Evolutionary conservation across 169 alveolate genomes (phyloP).

Genomic region (Eimeria sp.): DNA sequence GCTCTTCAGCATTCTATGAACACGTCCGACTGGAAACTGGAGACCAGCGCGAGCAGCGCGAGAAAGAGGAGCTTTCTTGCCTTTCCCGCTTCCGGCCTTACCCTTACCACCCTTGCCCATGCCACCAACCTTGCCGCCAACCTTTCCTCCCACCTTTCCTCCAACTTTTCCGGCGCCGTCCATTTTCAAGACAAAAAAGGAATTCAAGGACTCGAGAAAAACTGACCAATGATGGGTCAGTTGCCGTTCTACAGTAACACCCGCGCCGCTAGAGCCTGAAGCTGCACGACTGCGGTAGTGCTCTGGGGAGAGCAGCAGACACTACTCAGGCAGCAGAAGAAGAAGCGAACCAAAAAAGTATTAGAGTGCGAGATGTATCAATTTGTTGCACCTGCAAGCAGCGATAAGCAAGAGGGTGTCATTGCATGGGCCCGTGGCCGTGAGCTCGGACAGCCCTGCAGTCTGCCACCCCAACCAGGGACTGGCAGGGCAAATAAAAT

Average conservation of each 20-base stretch:
- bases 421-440: conserved; percentile 43
- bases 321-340: conserved; percentile 21
- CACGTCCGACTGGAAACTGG: conserved; percentile 99
- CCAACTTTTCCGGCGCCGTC: conserved; percentile 86
- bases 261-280: conserved; percentile 11
- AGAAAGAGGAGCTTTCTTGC: conserved; percentile 98
- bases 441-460: conserved; percentile 68
- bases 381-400: conserved; percentile 42
- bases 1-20: conserved; percentile 98
- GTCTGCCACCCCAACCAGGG: conserved; percentile 40
- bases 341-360: conserved; percentile 30
- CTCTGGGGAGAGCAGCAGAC: conserved; percentile 27
- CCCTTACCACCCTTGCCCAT: conserved; percentile 85
- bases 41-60: conserved; percentile 99
- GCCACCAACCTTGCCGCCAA: conserved; percentile 85
- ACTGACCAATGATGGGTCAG: conserved; percentile 21
- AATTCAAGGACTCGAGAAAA: conserved; percentile 10
- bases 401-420: neutral
- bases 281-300: conserved; percentile 39
- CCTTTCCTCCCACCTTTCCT: conserved; percentile 86
- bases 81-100: conserved; percentile 81
- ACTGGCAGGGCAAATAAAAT: neutral
- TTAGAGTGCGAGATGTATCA: conserved; percentile 9
- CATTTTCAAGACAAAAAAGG: conserved; percentile 47
- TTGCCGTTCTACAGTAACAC: neutral